These are phyloP conservation scores for Saturnispora besseyi DNA, from an alignment of 805 yeast species.

Conservation along the genomic window DNA sequence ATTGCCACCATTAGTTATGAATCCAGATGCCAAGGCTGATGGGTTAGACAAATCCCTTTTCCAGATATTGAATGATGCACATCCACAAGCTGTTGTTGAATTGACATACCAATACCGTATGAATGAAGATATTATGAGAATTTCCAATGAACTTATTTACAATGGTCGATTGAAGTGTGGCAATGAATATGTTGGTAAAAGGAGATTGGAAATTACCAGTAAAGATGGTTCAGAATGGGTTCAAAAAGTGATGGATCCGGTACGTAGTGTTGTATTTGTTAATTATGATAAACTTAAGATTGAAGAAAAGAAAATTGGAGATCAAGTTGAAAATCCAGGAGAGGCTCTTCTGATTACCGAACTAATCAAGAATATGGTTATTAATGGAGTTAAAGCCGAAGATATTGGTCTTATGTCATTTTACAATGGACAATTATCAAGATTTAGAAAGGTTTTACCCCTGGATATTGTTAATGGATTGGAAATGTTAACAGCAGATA, in stretches of 20 bases:
- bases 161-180: slow-evolving; percentile 75
- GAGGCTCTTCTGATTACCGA: slow-evolving; percentile 63
- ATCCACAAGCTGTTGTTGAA: slow-evolving; percentile 69
- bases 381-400: slow-evolving; percentile 49
- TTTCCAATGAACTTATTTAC: slow-evolving; percentile 75
- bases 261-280: slow-evolving; percentile 61
- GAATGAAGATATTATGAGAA: slow-evolving; percentile 79
- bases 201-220: slow-evolving; percentile 22
- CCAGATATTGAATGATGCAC: slow-evolving; percentile 57
- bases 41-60: slow-evolving; percentile 75
- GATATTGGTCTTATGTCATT: slow-evolving; percentile 84
- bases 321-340: slow-evolving; percentile 59
- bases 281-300: slow-evolving; percentile 61
- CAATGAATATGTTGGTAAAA: slow-evolving; percentile 49
- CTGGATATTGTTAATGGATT: slow-evolving; percentile 29
- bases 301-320: slow-evolving; percentile 47
- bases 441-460: slow-evolving; percentile 27
- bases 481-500: slow-evolving; percentile 88
- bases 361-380: slow-evolving; percentile 47
- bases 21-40: slow-evolving; percentile 51
- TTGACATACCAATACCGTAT: slow-evolving; percentile 82
- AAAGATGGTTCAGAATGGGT: slow-evolving; percentile 7
- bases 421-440: slow-evolving; percentile 68
- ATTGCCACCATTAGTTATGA: slow-evolving; percentile 77
- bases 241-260: slow-evolving; percentile 39